Evolutionary conservation across 306 rosid species (phyloP), one percentile per base, ranked within the genome.

Genomic region (Biancaea sappan): DNA sequence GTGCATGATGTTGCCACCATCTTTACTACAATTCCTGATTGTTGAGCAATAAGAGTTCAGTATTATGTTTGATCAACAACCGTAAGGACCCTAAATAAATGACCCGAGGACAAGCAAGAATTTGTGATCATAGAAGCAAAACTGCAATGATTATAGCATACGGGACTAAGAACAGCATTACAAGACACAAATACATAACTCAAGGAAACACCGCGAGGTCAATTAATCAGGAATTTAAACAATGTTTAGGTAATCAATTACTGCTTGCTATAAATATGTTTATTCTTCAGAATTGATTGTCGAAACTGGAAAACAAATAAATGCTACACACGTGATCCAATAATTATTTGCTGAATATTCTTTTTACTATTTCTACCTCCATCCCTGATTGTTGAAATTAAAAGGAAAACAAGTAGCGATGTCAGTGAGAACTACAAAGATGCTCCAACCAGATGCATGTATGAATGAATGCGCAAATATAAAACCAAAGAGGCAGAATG

Each of bases 1-100:
- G 83, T 62, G 85, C 84, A 76, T 50, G 98, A 93, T 62, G 88
- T 91, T 52, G 91, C 88, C 57, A 88, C 79, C 96, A 91, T 94
- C 60, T 62, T 87, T 77, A 56, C 29, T 59, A 26, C 22, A 60
- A 60, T 73, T 58, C 75, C 74, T 19, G 41, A 26, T 51, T 77
- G 67, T 38, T 73, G 26, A 81, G 63, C 18, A 14, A 35, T 24
- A 37, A 37, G 66, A 32, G 13, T 35, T 53, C 48, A 3, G 72
- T 63, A 41, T 24, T 9, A 74, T 52, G 59, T 24, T 28, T 71
- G 73, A 58, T 26, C 63, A 69, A 63, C 80, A 80, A 41, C 59
- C 6, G n/a, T 43, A 44, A 41, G 4, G 29, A 73, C 48, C 16
- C 58, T 31, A 21, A 60, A 71, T 37, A 37, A 43, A 29, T 57